These are phyloP conservation scores for Lachnellula occidentalis DNA, from an alignment of 2,329 filamentous ascomycete species.

Conservation along the genomic window DNA sequence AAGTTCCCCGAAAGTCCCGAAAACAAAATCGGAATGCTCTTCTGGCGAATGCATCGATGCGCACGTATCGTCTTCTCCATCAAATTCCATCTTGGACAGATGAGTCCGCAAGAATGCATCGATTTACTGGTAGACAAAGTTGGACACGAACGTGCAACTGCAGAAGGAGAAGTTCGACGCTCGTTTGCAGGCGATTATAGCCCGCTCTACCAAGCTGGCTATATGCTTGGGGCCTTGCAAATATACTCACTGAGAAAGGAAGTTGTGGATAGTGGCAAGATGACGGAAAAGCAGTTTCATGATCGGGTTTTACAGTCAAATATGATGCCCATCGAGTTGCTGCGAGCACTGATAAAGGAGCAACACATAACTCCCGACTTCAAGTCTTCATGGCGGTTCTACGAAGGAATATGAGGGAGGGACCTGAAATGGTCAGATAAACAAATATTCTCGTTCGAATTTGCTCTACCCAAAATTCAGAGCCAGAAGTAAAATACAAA, in stretches of 20 bases:
- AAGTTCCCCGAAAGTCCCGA: slow-evolving; percentile 46
- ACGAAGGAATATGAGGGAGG: slow-evolving; percentile 19
- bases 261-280: slow-evolving; percentile 34
- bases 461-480: too few relatives aligned
- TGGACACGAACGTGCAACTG: slow-evolving; percentile 53
- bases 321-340: slow-evolving; percentile 49
- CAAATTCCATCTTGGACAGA: slow-evolving; percentile 50
- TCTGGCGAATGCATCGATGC: slow-evolving; percentile 59
- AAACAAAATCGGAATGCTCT: slow-evolving; percentile 52
- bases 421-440: neutral
- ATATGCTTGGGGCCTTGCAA: slow-evolving; percentile 55
- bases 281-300: slow-evolving; percentile 51
- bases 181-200: slow-evolving; percentile 51
- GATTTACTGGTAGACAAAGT: slow-evolving; percentile 51
- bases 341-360: slow-evolving; percentile 43
- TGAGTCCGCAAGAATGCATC: slow-evolving; percentile 49
- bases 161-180: slow-evolving; percentile 54
- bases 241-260: slow-evolving; percentile 46
- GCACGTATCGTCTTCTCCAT: slow-evolving; percentile 54
- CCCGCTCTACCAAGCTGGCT: slow-evolving; percentile 54
- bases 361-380: slow-evolving; percentile 39
- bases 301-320: slow-evolving; percentile 46
- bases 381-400: slow-evolving; percentile 46
- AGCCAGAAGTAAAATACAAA: too few relatives aligned
- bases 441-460: neutral